Evolutionary conservation across 2,329 filamentous ascomycete genomes (phyloP), one percentile per base, ranked within the genome.

Genomic region (Berkeleyomyces basicola): DNA sequence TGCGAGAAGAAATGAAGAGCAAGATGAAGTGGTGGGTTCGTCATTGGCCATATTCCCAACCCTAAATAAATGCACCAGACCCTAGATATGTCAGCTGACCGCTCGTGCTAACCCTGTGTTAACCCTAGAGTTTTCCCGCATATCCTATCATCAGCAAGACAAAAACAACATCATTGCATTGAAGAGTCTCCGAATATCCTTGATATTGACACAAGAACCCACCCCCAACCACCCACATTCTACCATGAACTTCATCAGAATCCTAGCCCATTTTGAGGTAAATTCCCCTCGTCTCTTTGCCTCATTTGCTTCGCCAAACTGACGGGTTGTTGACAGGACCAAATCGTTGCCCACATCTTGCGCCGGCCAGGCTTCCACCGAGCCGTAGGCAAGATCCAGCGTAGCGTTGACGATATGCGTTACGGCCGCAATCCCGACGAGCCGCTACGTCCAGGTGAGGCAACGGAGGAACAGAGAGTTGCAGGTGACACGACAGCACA

Each of bases 381-480:
- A 65, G 74, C 74, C 3, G 79, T 82, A 46, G 76, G 77, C 6
- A 73, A 75, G n/a, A 77, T 82, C 42, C 79, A 82, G 64, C 74
- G 74, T 11, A 72, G 69, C 3, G 74, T 82, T 44, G 70, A 82
- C 67, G 78, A 81, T 65, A 69, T 71, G 16, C 73, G 74, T 53
- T 66, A 81, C 65, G 79, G 79, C 7, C 74, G 77, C 33, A 73
- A 79, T 61, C 78, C 79, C 0, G 71, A 75, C 66, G 77, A 80
- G 59, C 79, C 79, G 5, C 65, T 82, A 7, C 73, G 74, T 0
- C 78, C 73, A 0, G 80, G 79, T 53, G 77, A 82, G 67, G 79
- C 79, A 2, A 80, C 78, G 16, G 73, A 72, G 0, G 70, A 71
- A 36, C 64, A 68, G 3, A 58, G 5, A 58, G 67, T 0, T 3